Evolutionary conservation across 108 stramenopile genomes (phyloP).

Genomic region (Pseudonitzschia pungens): DNA sequence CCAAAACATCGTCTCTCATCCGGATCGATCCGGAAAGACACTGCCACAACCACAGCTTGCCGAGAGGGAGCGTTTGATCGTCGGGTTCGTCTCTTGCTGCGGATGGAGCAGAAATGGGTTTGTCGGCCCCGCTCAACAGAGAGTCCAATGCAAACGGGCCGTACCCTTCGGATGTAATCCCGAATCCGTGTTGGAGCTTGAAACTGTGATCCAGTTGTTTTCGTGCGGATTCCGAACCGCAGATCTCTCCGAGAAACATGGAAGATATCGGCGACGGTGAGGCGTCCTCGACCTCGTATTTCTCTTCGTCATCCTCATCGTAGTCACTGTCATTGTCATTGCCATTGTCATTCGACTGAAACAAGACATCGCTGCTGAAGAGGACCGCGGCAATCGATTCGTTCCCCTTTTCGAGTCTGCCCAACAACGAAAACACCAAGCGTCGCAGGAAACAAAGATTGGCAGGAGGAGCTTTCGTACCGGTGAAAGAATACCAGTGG

Average conservation of each 20-base stretch:
- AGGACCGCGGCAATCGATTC: slow-evolving; percentile 65
- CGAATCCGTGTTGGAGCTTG: slow-evolving; percentile 52
- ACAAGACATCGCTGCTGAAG: slow-evolving; percentile 51
- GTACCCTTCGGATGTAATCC: slow-evolving; percentile 33
- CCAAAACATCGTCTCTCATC: slow-evolving; percentile 26
- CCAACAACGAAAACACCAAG: slow-evolving; percentile 61
- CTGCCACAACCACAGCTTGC: slow-evolving; percentile 82
- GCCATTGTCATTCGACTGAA: no score
- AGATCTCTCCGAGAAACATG: slow-evolving; percentile 42
- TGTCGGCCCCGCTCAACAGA: slow-evolving; percentile 31
- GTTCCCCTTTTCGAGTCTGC: slow-evolving; percentile 58
- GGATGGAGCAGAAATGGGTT: not conserved
- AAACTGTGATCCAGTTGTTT: slow-evolving; percentile 63
- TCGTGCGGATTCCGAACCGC: slow-evolving; percentile 29
- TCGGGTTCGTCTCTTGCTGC: not conserved
- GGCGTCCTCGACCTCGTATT: not conserved
- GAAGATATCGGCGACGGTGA: slow-evolving; percentile 27
- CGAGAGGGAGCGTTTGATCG: slow-evolving; percentile 48
- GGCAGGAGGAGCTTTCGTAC: no score
- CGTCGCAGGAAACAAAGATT: slow-evolving; percentile 31
- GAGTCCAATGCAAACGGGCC: slow-evolving; percentile 50
- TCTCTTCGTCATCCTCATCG: no score
- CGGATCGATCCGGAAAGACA: slow-evolving; percentile 41
- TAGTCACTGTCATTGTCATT: no score
- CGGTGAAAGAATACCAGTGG: no score